These are phyloP conservation scores for Clavispora phyllophila DNA, from an alignment of 805 yeast species.

Conservation along the genomic window DNA sequence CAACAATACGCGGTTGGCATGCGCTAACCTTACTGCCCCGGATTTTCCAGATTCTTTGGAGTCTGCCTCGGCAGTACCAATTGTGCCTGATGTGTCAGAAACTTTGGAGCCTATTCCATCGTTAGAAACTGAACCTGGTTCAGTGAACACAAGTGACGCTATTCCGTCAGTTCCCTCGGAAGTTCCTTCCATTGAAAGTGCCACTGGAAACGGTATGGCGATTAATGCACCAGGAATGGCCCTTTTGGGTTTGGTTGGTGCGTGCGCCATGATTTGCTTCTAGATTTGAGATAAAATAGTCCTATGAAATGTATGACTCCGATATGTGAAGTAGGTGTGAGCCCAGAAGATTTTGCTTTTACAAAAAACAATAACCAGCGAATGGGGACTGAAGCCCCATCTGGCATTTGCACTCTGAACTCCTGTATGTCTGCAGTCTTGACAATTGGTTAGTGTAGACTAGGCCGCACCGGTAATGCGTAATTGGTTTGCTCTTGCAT, in stretches of 20 bases:
- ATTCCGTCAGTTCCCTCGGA: not conserved
- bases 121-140: too few species aligned
- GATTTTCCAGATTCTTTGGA: not conserved
- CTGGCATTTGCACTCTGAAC: too few species aligned
- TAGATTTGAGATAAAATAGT: not conserved
- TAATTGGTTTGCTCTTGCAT: too few species aligned
- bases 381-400: too few species aligned
- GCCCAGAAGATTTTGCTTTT: too few species aligned
- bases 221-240: not conserved
- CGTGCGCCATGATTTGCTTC: not conserved
- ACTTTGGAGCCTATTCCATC: not conserved
- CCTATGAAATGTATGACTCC: not conserved
- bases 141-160: too few species aligned
- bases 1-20: conserved; percentile 30
- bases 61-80: not conserved
- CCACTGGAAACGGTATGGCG: not conserved
- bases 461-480: too few species aligned
- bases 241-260: not conserved
- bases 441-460: too few species aligned
- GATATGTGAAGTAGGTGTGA: too few species aligned
- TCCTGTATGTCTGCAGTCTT: too few species aligned
- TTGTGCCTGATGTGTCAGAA: not conserved
- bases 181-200: not conserved
- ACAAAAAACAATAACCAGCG: too few species aligned
- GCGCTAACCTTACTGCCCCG: conserved; percentile 31